Percentiles rank a stretch among this genome's conserved stretches.
Evolutionary conservation across 1,139 yeast genomes (phyloP).

Genomic region (Pichia sp.): DNA sequence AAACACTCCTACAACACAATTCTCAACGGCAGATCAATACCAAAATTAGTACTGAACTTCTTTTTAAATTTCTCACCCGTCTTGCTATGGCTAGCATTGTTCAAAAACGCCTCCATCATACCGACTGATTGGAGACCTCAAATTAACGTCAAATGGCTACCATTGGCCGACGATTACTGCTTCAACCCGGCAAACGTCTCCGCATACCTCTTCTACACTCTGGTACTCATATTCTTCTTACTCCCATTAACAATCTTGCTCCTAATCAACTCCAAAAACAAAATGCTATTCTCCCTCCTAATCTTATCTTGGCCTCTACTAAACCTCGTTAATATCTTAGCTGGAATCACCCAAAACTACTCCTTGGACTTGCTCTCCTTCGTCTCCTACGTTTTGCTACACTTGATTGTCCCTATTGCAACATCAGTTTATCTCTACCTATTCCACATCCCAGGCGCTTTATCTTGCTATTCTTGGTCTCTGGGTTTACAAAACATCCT

Average conservation of each 20-base stretch:
- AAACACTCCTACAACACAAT: constrained; percentile 10
- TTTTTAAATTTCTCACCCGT: constrained; percentile 52
- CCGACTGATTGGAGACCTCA: constrained; percentile 56
- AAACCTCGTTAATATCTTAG: constrained; percentile 40
- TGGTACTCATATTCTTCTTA: background rate
- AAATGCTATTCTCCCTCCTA: background rate
- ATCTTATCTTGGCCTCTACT: constrained; percentile 39
- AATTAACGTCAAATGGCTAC: constrained; percentile 49
- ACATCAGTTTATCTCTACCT: constrained; percentile 63
- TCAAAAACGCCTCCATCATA: constrained; percentile 59
- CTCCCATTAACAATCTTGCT: background rate
- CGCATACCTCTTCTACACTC: background rate
- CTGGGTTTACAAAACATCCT: constrained; percentile 58
- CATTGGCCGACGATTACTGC: constrained; percentile 9
- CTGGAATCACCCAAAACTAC: constrained; percentile 32
- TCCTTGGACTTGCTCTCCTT: constrained; percentile 56
- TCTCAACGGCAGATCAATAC: constrained; percentile 8
- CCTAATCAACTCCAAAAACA: background rate
- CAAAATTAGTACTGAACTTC: constrained; percentile 33
- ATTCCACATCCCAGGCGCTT: constrained; percentile 63
- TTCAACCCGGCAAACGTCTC: background rate
- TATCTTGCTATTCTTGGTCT: constrained; percentile 50
- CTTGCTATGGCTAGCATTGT: constrained; percentile 55
- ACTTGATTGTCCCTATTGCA: constrained; percentile 58
- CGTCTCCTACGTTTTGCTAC: constrained; percentile 60